Base-by-base conservation (phyloP, 805 yeast genomes). In the Diddensiella transvaalensis region DNA sequence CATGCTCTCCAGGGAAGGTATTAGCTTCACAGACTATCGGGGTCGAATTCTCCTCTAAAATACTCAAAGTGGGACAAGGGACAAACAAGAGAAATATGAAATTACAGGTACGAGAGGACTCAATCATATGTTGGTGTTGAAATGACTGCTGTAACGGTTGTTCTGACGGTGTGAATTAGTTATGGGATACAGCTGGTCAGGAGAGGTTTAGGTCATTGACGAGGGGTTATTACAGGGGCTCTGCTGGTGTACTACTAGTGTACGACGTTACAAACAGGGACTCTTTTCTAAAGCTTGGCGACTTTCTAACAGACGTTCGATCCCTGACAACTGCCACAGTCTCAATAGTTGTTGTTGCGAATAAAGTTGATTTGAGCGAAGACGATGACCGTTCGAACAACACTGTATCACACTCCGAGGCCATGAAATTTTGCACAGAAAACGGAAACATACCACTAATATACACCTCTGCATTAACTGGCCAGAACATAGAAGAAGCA, bases 181-280 rank as follows among this genome's bases (percentile, higher is more conserved):
- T 89, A 59, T 89, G 97, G 97, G 97, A 89, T 67, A 89, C 97
- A 26, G 96, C 96, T 1, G 97, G 97, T 44, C 97, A 89, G 71
- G 97, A 89, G 67, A 79, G 96, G 69, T 90, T 88, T 71, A 79
- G 96, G 66, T 95, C 96, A 26, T 87, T 88, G 62, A 89, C 97
- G 13, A 80, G 93, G 46, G 96, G 96, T 2, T 90, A 90, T 66
- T 90, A 90, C 65, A 75, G 97, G 61, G 97, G 96, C 35, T 95
- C 97, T 0, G 95, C 90, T 38, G 96, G 96, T 46, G 96, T 96
- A 2, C 74, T 89, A 53, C 83, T 89, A 49, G 95, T 88, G 30
- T 90, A 87, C 66, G 96, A 90, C 68, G 85, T 89, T 57, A 80
- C 95, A 44, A 87, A 86, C 64, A 79, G 90, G 11, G 89, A 84